phyloP scores from a whole-genome alignment of 495 filamentous ascomycete genomes.

The Lineolata rhizophorae region DNA sequence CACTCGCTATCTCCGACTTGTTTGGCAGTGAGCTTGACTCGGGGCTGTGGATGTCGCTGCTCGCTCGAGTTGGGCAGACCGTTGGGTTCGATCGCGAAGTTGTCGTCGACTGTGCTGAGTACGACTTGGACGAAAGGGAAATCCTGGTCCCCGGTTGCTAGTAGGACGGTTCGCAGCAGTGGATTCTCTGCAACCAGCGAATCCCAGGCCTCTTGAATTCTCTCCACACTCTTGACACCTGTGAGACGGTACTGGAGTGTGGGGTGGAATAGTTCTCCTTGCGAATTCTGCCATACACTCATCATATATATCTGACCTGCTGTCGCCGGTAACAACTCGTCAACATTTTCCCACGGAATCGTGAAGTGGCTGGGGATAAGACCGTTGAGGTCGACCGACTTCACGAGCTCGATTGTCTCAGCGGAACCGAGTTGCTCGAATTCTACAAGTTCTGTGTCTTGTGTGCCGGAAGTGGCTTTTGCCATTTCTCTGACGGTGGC shows the following conservation, averaged over 20 bases:
- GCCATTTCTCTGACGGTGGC: slow-evolving; percentile 39
- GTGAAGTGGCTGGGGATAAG: too few relatives aligned
- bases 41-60: slow-evolving; percentile 9
- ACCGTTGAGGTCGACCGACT: too few relatives aligned
- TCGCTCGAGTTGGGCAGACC: too few relatives aligned
- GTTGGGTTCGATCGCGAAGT: slow-evolving; percentile 7
- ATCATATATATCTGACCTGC: slow-evolving; percentile 55
- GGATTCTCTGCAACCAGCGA: slow-evolving; percentile 26
- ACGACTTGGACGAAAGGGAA: slow-evolving; percentile 32
- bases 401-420: too few relatives aligned
- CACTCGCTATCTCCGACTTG: slow-evolving; percentile 9
- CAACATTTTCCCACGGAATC: slow-evolving; percentile 24
- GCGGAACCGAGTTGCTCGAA: too few relatives aligned
- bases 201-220: slow-evolving; percentile 29
- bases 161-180: slow-evolving; percentile 41
- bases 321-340: slow-evolving; percentile 37
- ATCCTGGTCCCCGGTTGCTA: slow-evolving; percentile 20
- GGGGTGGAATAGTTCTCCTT: slow-evolving; percentile 36
- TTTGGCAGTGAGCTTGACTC: slow-evolving; percentile 13
- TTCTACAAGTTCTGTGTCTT: too few relatives aligned
- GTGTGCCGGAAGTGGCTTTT: too few relatives aligned
- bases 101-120: slow-evolving; percentile 9
- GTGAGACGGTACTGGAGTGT: slow-evolving; percentile 30
- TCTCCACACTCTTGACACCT: slow-evolving; percentile 16
- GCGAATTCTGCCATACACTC: slow-evolving; percentile 40